Evolutionary conservation across 495 filamentous ascomycete species (phyloP), one percentile per base, ranked within the genome.

Genomic region (Aspergillus heteromorphus): DNA sequence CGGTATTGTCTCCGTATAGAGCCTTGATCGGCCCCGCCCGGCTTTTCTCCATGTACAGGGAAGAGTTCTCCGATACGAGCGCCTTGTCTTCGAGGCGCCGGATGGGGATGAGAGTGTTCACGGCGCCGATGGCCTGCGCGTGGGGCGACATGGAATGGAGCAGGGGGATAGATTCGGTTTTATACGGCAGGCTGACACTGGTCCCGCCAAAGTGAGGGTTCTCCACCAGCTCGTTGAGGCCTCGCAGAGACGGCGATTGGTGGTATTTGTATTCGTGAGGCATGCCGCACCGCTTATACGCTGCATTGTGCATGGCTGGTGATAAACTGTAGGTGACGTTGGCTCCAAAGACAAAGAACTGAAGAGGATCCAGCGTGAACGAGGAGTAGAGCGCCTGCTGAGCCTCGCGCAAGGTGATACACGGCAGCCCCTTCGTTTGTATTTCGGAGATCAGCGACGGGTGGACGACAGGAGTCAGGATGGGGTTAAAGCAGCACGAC

Each of bases 1-100:
- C 88, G 0, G 87, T 91, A 62, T 92, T 92, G 55, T 91, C 87
- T 10, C 88, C 88, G 55, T 88, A 88, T 13, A 91, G 78, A 3
- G 78, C 84, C 52, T 76, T 75, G 13, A 87, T 76, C 0, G 80
- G 71, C 0, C 88, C 87, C 6, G 83, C 74, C 43, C 77, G 81
- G 63, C 83, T 83, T 19, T 85, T 78, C 19, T 85, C 75, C 58
- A 73, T 79, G 76, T 54, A 80, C 66, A 57, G 76, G 40, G 52
- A 70, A 19, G 48, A 83, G 72, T 66, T 64, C 14, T 60, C 57
- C 2, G 62, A 65, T 14, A 56, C 49, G 31, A 50, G 76, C 27
- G 74, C 79, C 49, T 79, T 48, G 20, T 64, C 73, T 6, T 78
- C 73, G 14, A 83, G 65, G 11, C 83, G 77, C 11, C 87, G 77